Conservation (phyloP, 2,329 filamentous ascomycete genomes). For the Blastomyces emzantsi region DNA sequence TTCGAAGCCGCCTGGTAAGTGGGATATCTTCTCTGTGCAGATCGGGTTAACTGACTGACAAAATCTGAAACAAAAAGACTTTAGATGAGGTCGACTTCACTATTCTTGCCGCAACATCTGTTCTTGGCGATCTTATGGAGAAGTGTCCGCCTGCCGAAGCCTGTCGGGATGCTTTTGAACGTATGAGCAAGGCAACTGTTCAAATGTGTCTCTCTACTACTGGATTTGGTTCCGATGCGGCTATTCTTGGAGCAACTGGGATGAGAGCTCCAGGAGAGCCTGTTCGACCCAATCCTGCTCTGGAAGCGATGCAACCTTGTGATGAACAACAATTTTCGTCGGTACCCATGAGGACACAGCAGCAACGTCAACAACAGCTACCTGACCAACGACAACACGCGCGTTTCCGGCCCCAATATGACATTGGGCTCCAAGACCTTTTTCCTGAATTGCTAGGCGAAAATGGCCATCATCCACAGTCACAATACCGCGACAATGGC, state of each 20-base stretch:
- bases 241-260: not conserved
- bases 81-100: slow-evolving; percentile 98
- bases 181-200: slow-evolving; percentile 90
- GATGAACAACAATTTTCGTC: not conserved
- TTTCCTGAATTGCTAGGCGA: not conserved
- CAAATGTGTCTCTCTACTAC: slow-evolving; percentile 88
- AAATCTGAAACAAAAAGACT: slow-evolving; percentile 39
- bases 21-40: not conserved
- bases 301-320: not conserved
- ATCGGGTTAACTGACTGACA: not conserved
- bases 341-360: not conserved
- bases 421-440: slow-evolving; percentile 1
- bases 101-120: slow-evolving; percentile 83
- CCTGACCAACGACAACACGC: not conserved
- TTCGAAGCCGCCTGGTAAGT: slow-evolving; percentile 74
- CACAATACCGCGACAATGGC: not conserved
- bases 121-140: slow-evolving; percentile 81
- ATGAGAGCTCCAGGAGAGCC: not conserved
- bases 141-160: slow-evolving; percentile 94
- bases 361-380: slow-evolving; percentile 1
- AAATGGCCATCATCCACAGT: not conserved
- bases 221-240: slow-evolving; percentile 53
- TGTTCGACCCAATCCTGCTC: not conserved
- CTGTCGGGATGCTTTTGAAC: slow-evolving; percentile 86
- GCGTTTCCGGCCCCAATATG: not conserved